Evolutionary conservation across 2,329 filamentous ascomycete species (phyloP).

Genomic region (Xylaria sp.): DNA sequence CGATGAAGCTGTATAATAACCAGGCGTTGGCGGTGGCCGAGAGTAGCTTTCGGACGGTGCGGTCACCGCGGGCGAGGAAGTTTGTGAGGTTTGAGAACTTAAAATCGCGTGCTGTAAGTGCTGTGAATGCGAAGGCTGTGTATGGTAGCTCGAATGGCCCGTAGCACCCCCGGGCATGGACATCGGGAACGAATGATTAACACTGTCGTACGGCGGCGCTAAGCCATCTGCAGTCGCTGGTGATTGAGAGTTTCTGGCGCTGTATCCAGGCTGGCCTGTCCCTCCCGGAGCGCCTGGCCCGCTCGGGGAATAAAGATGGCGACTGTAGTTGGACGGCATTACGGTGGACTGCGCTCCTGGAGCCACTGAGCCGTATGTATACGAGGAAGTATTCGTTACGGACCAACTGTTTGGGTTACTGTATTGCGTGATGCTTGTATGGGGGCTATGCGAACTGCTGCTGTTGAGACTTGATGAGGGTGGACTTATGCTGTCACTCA

Average conservation of each 20-base stretch:
- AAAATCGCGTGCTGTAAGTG: slow-evolving; percentile 57
- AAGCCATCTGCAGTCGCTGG: slow-evolving; percentile 70
- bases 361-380: slow-evolving; percentile 68
- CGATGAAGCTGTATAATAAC: slow-evolving; percentile 67
- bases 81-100: slow-evolving; percentile 61
- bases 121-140: slow-evolving; percentile 50
- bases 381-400: slow-evolving; percentile 61
- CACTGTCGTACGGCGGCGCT: slow-evolving; percentile 74
- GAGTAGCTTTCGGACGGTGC: slow-evolving; percentile 69
- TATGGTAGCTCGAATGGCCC: slow-evolving; percentile 49
- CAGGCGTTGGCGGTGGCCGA: slow-evolving; percentile 67
- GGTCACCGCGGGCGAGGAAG: slow-evolving; percentile 64
- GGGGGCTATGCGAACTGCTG: slow-evolving; percentile 68
- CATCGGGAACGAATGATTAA: slow-evolving; percentile 72
- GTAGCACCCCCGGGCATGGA: slow-evolving; percentile 64
- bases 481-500: slow-evolving; percentile 70
- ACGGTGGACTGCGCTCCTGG: slow-evolving; percentile 60
- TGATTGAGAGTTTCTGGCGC: slow-evolving; percentile 66
- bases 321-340: slow-evolving; percentile 59
- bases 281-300: slow-evolving; percentile 42
- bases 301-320: slow-evolving; percentile 49
- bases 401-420: slow-evolving; percentile 70
- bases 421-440: slow-evolving; percentile 64
- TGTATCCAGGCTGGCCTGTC: slow-evolving; percentile 49
- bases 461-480: slow-evolving; percentile 71